Conservation (phyloP, 2,329 filamentous ascomycete species). For the Monosporascus sp. region DNA sequence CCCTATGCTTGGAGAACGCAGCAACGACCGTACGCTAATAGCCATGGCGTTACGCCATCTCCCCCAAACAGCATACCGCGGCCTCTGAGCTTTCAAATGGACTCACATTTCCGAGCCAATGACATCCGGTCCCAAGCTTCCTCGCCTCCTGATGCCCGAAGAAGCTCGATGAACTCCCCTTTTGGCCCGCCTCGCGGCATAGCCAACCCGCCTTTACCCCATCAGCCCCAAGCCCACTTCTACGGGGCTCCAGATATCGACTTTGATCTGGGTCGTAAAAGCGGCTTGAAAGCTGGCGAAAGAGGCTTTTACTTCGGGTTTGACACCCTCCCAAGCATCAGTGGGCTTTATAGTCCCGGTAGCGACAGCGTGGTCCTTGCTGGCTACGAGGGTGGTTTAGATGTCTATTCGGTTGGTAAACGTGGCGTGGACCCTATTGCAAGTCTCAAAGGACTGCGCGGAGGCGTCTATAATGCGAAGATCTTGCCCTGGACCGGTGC, state of each 20-base stretch:
- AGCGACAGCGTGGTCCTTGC: constrained; percentile 65
- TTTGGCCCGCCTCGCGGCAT: constrained; percentile 33
- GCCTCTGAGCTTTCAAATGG: constrained; percentile 37
- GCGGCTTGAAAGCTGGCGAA: constrained; percentile 57
- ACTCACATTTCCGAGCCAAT: constrained; percentile 32
- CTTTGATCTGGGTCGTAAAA: constrained; percentile 43
- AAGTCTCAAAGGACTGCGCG: constrained; percentile 69
- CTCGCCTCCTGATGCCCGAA: constrained; percentile 29
- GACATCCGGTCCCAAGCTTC: constrained; percentile 34
- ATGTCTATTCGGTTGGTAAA: constrained; percentile 69
- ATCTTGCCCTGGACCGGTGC: constrained; percentile 65
- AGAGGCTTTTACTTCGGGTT: constrained; percentile 77
- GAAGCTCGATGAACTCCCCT: constrained; percentile 50
- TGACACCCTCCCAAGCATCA: constrained; percentile 58
- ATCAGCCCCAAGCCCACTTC: constrained; percentile 63
- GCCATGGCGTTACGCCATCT: constrained; percentile 25
- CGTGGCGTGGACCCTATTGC: constrained; percentile 66
- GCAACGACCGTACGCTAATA: constrained; percentile 21
- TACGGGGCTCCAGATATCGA: constrained; percentile 69
- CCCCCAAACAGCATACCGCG: constrained; percentile 27
- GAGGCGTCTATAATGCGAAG: constrained; percentile 76
- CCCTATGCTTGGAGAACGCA: constrained; percentile 32
- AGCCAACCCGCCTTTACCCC: constrained; percentile 51
- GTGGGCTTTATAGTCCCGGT: constrained; percentile 30
- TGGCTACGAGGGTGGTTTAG: constrained; percentile 74